Conservation (phyloP, 176 grass and related monocot genomes). For the Sorghum bicolor region DNA sequence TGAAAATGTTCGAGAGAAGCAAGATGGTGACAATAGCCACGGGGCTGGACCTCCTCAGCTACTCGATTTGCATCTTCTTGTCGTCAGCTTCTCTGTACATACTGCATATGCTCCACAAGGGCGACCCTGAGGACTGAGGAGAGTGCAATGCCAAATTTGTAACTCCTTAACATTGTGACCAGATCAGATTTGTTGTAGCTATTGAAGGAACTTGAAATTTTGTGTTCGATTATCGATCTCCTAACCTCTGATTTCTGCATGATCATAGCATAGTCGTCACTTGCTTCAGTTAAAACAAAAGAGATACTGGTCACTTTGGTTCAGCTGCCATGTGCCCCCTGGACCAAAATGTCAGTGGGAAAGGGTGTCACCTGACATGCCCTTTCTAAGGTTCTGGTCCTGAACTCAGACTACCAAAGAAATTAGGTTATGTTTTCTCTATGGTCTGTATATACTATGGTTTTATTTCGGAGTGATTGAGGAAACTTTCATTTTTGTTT, state of each 20-base stretch:
- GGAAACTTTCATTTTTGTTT: background rate
- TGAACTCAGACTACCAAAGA: background rate
- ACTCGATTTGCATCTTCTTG: constrained; percentile 86
- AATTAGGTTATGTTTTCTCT: too few species aligned
- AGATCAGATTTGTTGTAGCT: background rate
- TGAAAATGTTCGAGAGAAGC: constrained; percentile 99
- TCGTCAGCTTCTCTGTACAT: constrained; percentile 97
- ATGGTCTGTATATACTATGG: too few species aligned
- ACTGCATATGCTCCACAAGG: constrained; percentile 80
- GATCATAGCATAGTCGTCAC: background rate
- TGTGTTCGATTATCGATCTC: background rate
- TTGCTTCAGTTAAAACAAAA: background rate
- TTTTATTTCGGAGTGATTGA: background rate
- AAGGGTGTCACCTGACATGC: background rate
- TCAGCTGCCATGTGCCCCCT: background rate
- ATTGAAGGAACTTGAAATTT: background rate
- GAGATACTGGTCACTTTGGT: background rate
- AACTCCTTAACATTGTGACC: background rate
- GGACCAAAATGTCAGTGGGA: background rate
- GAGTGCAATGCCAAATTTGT: constrained; percentile 10
- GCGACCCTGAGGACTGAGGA: constrained; percentile 53
- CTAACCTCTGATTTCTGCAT: background rate
- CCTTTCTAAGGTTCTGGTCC: background rate
- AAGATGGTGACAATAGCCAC: constrained; percentile 94
- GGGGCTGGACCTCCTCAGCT: constrained; percentile 88